phyloP scores from a whole-genome alignment of 768 basidiomycete species.

The Tulasnella sp. region DNA sequence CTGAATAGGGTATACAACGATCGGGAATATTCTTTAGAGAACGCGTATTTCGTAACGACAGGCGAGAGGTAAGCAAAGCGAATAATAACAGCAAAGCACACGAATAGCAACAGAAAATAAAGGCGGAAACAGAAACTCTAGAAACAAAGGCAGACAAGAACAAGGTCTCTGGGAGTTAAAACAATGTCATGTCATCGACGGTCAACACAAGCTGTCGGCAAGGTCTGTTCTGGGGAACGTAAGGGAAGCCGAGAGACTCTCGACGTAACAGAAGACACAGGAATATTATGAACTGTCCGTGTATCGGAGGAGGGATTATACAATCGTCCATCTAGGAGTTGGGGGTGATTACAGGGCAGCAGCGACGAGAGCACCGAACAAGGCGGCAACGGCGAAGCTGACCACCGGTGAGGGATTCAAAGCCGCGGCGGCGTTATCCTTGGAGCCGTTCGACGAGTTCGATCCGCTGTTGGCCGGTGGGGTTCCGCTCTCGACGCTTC shows the following conservation, averaged over 20 bases:
- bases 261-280: background rate
- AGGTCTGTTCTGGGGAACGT: background rate
- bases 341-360: background rate
- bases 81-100: background rate
- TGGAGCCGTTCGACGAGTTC: background rate
- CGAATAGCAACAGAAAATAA: background rate
- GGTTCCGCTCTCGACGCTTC: background rate
- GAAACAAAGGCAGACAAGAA: background rate
- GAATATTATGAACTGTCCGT: background rate
- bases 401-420: background rate
- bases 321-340: background rate
- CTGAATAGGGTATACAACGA: background rate
- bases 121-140: background rate
- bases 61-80: background rate
- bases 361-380: background rate
- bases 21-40: background rate
- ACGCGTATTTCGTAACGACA: background rate
- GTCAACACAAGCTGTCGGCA: background rate
- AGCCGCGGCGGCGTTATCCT: background rate
- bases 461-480: background rate
- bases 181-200: background rate
- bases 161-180: background rate
- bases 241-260: background rate
- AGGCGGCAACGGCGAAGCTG: background rate
- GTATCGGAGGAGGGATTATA: background rate